These are phyloP conservation scores for Penicillium glabrum DNA, from an alignment of 2,329 filamentous ascomycete species.

Conservation along the genomic window DNA sequence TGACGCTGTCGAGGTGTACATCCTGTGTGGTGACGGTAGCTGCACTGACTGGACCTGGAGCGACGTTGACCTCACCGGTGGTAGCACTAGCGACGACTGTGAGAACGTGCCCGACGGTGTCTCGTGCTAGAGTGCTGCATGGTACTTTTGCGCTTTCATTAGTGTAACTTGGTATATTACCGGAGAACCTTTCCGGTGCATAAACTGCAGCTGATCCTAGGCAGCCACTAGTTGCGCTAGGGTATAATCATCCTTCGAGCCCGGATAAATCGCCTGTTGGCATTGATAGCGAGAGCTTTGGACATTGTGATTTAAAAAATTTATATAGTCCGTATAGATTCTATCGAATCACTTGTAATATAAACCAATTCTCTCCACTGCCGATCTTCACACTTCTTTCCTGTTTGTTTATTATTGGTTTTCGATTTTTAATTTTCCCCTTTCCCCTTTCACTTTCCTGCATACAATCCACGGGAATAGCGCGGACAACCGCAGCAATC, in stretches of 20 bases:
- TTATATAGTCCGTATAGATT: too few relatives aligned
- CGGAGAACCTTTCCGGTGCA: background rate
- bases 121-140: conserved; percentile 23
- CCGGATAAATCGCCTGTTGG: background rate
- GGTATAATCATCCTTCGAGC: background rate
- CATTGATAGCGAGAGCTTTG: too few relatives aligned
- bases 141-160: background rate
- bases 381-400: too few relatives aligned
- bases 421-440: background rate
- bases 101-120: conserved; percentile 41
- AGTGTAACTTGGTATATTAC: background rate
- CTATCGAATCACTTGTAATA: too few relatives aligned
- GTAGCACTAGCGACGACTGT: conserved; percentile 46
- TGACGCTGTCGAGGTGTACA: conserved; percentile 47
- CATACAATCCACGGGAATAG: background rate
- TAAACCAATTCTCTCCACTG: too few relatives aligned
- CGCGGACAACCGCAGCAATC: background rate
- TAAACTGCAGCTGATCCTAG: background rate
- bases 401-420: too few relatives aligned
- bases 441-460: background rate
- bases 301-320: too few relatives aligned
- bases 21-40: conserved; percentile 55
- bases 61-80: conserved; percentile 52
- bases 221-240: too few relatives aligned
- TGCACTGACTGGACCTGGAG: conserved; percentile 58